phyloP scores from a whole-genome alignment of 1,139 yeast genomes.

The Insectozyma bohioensis region DNA sequence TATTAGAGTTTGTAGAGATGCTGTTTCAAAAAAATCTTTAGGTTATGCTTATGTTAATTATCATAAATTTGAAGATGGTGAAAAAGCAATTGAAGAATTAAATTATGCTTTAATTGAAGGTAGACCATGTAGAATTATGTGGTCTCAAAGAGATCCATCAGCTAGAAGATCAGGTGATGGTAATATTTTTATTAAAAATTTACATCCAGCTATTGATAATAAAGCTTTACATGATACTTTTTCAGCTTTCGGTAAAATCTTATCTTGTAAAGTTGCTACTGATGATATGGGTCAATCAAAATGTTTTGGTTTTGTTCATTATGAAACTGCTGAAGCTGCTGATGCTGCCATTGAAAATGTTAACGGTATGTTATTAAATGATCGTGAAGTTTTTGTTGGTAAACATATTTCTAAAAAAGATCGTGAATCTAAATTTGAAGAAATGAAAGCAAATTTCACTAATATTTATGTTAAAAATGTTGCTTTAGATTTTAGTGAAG shows the following conservation, averaged over 20 bases:
- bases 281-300: slow-evolving; percentile 90
- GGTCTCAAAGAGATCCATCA: slow-evolving; percentile 99
- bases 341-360: slow-evolving; percentile 94
- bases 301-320: slow-evolving; percentile 98
- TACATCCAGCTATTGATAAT: slow-evolving; percentile 98
- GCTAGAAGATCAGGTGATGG: slow-evolving; percentile 95
- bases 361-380: slow-evolving; percentile 98
- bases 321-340: slow-evolving; percentile 92
- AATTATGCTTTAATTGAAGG: slow-evolving; percentile 95
- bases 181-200: slow-evolving; percentile 96
- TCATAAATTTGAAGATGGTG: slow-evolving; percentile 89
- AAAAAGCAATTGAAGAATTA: slow-evolving; percentile 91
- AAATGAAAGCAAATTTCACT: slow-evolving; percentile 90
- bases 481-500: slow-evolving; percentile 67
- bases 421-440: slow-evolving; percentile 93
- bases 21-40: slow-evolving; percentile 92
- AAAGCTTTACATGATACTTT: slow-evolving; percentile 98
- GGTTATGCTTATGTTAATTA: slow-evolving; percentile 99
- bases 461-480: slow-evolving; percentile 94
- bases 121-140: slow-evolving; percentile 98
- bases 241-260: slow-evolving; percentile 92
- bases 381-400: slow-evolving; percentile 94
- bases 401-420: slow-evolving; percentile 92
- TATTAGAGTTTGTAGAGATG: slow-evolving; percentile 98
- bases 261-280: slow-evolving; percentile 97